Base-by-base conservation (phyloP, 2,329 filamentous ascomycete genomes). In the Zopfia rhizophila region DNA sequence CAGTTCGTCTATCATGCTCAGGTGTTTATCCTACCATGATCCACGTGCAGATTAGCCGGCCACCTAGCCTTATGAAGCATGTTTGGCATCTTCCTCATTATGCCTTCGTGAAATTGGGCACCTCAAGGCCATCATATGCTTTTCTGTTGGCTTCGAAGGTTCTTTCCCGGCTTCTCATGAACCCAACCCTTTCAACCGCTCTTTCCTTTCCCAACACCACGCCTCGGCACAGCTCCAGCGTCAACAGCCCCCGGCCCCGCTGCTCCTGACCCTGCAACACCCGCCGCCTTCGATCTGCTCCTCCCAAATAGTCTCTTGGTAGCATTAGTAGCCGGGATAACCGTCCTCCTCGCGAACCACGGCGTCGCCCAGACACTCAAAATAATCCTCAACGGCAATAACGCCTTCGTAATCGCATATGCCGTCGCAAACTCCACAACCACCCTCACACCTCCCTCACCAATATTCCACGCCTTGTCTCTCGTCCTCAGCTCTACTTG, bases 331-430 rank as follows among this genome's bases (percentile, higher is more conserved):
- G 65, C 17, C 21, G 68, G 68, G 1, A 63, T 31, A 8, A 70
- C 60, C 1, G 64, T 60, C 52, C 55, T 56, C 38, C 53, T 75
- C 21, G 92, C 92, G 78, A 97, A 95, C 88, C 90, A 95, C 3
- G 94, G 94, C 33, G 94, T 96, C 11, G 83, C 88, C 90, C 89
- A 96, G 3, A 95, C 81, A 73, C 92, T 96, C 5, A 84, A 72
- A 18, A 87, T 75, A 51, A 99, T 82, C 57, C 94, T 82, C 10
- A 89, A 62, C 0, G 94, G 91, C 53, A 99, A 70, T 47, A 97
- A 66, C 12, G 85, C 85, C 75, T 99, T 99, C 1, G 91, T 95
- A 53, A 97, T 82, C 1, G 91, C 89, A 77, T 94, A 99, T 4
- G 94, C 92, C 14, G 94, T 88, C 17, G 90, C 94, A 54, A 97